Conservation (phyloP, 495 filamentous ascomycete genomes). For the Annulohypoxylon bovei region DNA sequence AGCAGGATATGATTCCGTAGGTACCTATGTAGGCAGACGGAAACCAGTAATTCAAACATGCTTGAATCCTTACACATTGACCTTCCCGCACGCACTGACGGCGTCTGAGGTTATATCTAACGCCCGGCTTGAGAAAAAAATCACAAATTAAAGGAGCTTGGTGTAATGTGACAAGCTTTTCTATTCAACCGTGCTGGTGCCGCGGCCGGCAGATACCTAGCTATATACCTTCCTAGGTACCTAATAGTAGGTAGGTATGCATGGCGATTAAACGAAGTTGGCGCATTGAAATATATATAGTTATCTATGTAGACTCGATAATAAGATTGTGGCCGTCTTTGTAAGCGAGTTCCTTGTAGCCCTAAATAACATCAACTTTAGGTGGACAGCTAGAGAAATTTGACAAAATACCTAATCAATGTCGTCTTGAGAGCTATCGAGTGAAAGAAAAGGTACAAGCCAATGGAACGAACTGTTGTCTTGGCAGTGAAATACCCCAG, state of each 20-base stretch:
- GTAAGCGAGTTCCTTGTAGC: constrained; percentile 3
- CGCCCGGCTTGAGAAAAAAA: constrained; percentile 1
- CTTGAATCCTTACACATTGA: neutral
- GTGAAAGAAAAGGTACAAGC: constrained; percentile 6
- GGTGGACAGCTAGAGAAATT: neutral
- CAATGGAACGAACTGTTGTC: constrained; percentile 23
- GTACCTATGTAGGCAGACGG: neutral
- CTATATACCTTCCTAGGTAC: neutral
- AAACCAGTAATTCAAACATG: too few relatives aligned
- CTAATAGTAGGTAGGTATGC: neutral
- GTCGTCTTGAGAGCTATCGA: neutral
- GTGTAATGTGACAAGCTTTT: constrained; percentile 17
- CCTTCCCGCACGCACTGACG: constrained; percentile 1
- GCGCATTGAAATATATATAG: neutral
- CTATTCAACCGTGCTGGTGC: constrained; percentile 15
- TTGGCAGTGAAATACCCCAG: constrained; percentile 22
- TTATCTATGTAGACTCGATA: neutral
- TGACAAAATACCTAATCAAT: neutral
- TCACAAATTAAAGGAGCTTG: constrained; percentile 13
- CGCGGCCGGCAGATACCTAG: constrained; percentile 2
- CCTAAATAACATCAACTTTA: constrained; percentile 7
- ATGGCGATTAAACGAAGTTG: neutral
- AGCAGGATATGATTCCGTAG: neutral
- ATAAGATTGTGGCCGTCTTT: neutral
- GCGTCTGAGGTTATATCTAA: neutral